Evolutionary conservation across 2,329 filamentous ascomycete species (phyloP), one percentile per base, ranked within the genome.

Genomic region (Cadophora luteo-olivacea): DNA sequence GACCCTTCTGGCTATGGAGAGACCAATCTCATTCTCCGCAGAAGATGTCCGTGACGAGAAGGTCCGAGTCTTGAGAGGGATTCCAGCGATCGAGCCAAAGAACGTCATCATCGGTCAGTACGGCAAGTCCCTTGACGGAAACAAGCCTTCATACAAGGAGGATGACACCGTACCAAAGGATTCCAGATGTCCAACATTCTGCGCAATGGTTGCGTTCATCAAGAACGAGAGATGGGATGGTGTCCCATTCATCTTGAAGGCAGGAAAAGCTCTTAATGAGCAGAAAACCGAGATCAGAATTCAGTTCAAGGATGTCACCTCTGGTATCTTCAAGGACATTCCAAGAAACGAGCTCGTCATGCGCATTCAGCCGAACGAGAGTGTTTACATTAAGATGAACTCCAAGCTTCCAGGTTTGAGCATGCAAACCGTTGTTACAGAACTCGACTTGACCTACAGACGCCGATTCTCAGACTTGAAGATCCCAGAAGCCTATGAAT

Each of bases 341-440:
- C 97, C 96, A 69, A 92, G 97, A 75, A 99, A 99, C 85, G 96
- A 99, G 84, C 91, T 99, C 74, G 96, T 99, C 77, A 97, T 99
- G 85, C 94, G 96, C 75, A 97, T 99, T 73, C 96, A 99, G 85
- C 96, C 96, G 77, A 99, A 99, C 84, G 96, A 99, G 87, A 97
- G 93, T 80, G 94, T 99, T 75, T 99, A 99, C 85, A 97, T 98
- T 82, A 99, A 99, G 90, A 99, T 99, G 96, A 99, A 99, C 91
- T 98, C 95, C 36, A 99, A 99, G 87, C 87, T 99, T 69, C 97
- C 96, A 24, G 96, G 96, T 77, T 86, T 99, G 77, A 98, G 94
- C 85, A 99, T 98, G 94, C 96, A 99, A 86, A 99, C 96, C 14
- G 96, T 98, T 49, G 93, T 97, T 76, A 99, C 96, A 69, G 96